A percentile compares a stretch with the other conserved stretches of the same genome.
These are phyloP conservation scores for Ceriops zippeliana DNA, from an alignment of 345 rosid species.

Conservation along the genomic window DNA sequence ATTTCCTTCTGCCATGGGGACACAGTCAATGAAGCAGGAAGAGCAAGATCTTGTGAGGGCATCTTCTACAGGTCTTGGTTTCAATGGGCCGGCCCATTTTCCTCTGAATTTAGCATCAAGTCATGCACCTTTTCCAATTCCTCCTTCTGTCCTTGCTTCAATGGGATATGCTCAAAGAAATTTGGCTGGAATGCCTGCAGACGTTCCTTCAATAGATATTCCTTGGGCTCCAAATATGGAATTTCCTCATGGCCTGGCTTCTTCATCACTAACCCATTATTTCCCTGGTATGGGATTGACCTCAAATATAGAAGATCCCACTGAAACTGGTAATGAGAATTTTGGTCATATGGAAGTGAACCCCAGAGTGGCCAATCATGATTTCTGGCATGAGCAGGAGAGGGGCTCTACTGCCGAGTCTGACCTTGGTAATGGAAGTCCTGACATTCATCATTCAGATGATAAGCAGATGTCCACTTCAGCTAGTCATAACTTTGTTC, in stretches of 20 bases:
- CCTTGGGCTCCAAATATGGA: slow-evolving; percentile 15
- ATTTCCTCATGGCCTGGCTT: slow-evolving; percentile 9
- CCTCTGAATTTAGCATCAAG: slow-evolving; percentile 11
- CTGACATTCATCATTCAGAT: not conserved
- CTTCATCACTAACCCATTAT: slow-evolving; percentile 2
- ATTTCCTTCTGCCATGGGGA: slow-evolving; percentile 6
- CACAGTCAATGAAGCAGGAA: slow-evolving; percentile 17
- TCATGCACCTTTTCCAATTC: slow-evolving; percentile 5
- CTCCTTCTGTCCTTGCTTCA: slow-evolving; percentile 5
- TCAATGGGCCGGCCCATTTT: slow-evolving; percentile 11
- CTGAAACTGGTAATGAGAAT: slow-evolving; percentile 6
- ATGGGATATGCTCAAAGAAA: slow-evolving; percentile 15
- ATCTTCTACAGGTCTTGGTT: slow-evolving; percentile 7
- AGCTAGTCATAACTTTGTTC: slow-evolving; percentile 1
- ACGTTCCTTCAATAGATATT: slow-evolving; percentile 1
- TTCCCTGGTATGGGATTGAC: slow-evolving; percentile 15
- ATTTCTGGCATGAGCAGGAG: slow-evolving; percentile 5
- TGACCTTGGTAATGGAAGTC: slow-evolving; percentile 4
- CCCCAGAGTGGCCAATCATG: slow-evolving; percentile 7
- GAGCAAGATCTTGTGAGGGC: slow-evolving; percentile 19
- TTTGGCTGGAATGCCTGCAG: slow-evolving; percentile 10
- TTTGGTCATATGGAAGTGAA: slow-evolving; percentile 6
- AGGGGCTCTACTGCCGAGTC: slow-evolving; percentile 1
- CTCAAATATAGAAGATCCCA: slow-evolving; percentile 10
- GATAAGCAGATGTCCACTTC: slow-evolving; percentile 7